Evolutionary conservation across 129 eudicot species (phyloP).

Genomic region (Calendula officinalis): DNA sequence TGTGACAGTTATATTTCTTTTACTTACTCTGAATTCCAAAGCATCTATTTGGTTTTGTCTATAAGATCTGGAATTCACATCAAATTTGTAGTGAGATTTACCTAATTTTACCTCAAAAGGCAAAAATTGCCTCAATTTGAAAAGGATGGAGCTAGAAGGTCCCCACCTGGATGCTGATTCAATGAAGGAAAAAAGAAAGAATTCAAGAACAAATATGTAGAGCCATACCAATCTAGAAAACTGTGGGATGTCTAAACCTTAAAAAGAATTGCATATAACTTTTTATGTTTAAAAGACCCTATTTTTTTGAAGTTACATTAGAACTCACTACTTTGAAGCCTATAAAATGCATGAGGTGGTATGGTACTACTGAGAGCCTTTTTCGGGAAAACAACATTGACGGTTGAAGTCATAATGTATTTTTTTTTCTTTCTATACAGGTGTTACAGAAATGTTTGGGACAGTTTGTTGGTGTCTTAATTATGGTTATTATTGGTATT

Average conservation of each 20-base stretch:
- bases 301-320: conserved; percentile 16
- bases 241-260: conserved; percentile 20
- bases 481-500: neutral
- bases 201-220: conserved; percentile 3
- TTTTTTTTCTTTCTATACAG: conserved; percentile 3
- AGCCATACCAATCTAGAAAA: neutral
- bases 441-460: conserved; percentile 10
- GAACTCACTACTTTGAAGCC: conserved; percentile 5
- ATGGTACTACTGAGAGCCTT: conserved; percentile 9
- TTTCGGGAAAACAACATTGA: conserved; percentile 20
- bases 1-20: neutral
- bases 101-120: neutral
- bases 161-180: neutral
- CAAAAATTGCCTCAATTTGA: conserved; percentile 7
- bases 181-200: neutral
- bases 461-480: conserved; percentile 8
- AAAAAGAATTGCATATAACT: conserved; percentile 17
- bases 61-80: conserved; percentile 7
- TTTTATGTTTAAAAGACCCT: conserved; percentile 12
- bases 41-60: conserved; percentile 6
- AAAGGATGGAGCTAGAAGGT: conserved; percentile 21
- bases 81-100: neutral
- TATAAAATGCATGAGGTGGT: neutral
- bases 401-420: conserved; percentile 9
- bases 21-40: conserved; percentile 3